Evolutionary conservation across 139 green algal genomes (phyloP).

Genomic region (Chlorella sp.): DNA sequence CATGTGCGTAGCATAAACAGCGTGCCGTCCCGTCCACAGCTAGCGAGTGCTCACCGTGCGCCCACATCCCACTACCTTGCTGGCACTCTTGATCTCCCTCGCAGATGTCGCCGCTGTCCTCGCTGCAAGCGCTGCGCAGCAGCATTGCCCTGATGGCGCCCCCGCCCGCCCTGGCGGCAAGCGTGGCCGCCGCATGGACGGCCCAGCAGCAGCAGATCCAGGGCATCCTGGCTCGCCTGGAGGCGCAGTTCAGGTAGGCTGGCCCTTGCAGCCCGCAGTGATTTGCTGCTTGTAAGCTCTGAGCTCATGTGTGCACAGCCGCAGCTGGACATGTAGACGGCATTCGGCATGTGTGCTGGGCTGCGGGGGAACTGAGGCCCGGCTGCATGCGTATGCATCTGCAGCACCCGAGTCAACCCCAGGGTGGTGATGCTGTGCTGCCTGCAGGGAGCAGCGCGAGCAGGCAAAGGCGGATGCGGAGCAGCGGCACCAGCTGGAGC

Average conservation of each 20-base stretch:
- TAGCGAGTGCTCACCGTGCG: too few relatives aligned
- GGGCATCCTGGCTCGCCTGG: conserved; percentile 10
- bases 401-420: too few relatives aligned
- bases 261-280: background rate
- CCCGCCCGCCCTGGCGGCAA: background rate
- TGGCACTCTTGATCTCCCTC: too few relatives aligned
- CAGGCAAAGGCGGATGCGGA: background rate
- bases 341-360: background rate
- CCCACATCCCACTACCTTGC: too few relatives aligned
- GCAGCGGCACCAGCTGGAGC: conserved; percentile 11
- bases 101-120: background rate
- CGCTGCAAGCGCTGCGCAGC: conserved; percentile 11
- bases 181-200: background rate
- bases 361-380: background rate
- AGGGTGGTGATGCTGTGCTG: too few relatives aligned
- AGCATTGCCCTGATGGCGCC: conserved; percentile 6
- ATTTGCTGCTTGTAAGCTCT: background rate
- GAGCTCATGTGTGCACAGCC: too few relatives aligned
- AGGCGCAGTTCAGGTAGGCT: background rate
- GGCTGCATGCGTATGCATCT: too few relatives aligned
- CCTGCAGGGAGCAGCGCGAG: conserved; percentile 12
- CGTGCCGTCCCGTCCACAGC: too few relatives aligned
- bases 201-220: conserved; percentile 16
- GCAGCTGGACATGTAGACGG: too few relatives aligned
- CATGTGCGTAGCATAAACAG: too few relatives aligned